phyloP scores from a whole-genome alignment of 1,284 basidiomycete species.

The Pseudomicrostroma phylloplanum region DNA sequence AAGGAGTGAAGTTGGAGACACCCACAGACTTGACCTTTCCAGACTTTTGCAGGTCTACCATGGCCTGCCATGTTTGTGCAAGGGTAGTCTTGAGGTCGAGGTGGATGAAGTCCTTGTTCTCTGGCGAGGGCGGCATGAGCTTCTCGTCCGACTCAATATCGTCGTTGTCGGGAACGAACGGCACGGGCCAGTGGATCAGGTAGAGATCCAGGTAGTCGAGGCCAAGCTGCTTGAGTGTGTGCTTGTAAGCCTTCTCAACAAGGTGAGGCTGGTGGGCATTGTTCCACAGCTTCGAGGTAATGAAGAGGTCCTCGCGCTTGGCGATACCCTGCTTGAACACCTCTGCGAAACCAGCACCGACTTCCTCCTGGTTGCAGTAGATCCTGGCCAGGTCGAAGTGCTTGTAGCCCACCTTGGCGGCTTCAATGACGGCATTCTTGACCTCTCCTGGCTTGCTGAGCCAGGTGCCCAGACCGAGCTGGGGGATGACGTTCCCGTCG shows the following conservation, averaged over 20 bases:
- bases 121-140: conserved; percentile 58
- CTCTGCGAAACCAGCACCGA: conserved; percentile 54
- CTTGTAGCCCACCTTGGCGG: conserved; percentile 41
- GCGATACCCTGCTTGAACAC: conserved; percentile 48
- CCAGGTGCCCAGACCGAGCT: conserved; percentile 72
- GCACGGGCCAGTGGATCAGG: conserved; percentile 82
- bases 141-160: conserved; percentile 16
- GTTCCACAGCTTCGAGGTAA: conserved; percentile 62
- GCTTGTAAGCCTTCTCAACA: conserved; percentile 50
- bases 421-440: conserved; percentile 57
- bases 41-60: conserved; percentile 59
- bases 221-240: conserved; percentile 51
- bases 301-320: conserved; percentile 54
- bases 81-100: conserved; percentile 63
- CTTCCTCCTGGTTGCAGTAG: conserved; percentile 48
- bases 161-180: conserved; percentile 28
- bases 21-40: conserved; percentile 54
- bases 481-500: conserved; percentile 47
- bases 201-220: conserved; percentile 51
- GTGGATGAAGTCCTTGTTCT: conserved; percentile 53
- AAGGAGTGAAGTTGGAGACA: conserved; percentile 74
- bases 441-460: conserved; percentile 69
- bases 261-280: conserved; percentile 55
- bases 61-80: conserved; percentile 73
- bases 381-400: conserved; percentile 45